Evolutionary conservation across 1,139 yeast genomes (phyloP), one percentile per base, ranked within the genome.

Genomic region (Suhomyces chickasaworum): DNA sequence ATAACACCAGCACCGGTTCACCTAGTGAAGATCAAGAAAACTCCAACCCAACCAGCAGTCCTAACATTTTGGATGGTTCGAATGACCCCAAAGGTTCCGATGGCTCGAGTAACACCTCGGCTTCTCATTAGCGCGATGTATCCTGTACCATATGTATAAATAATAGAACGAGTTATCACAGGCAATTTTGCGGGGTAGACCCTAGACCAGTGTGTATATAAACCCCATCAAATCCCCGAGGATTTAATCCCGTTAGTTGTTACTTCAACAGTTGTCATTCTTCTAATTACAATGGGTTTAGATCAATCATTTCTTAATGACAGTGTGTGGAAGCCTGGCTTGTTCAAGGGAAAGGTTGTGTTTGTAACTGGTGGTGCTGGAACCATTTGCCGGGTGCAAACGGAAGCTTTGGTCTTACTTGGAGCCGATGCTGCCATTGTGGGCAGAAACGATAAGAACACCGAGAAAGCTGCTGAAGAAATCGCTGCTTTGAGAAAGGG

Each of bases 321-420:
- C 21, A 57, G 71, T 9, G 54, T 58, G 22, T 74, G 77, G 78
- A 84, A 83, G 54, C 77, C 83, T 1, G 84, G 80, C 53, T 55
- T 89, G 32, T 89, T 89, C 68, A 72, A 80, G 47, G 95, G 89
- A 18, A 90, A 89, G 64, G 96, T 89, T 13, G 63, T 54, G 20
- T 61, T 63, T 46, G 65, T 61, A 46, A 61, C 66, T 3, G 66
- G 66, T 7, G 66, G 66, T 10, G 66, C 66, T 12, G 65, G 66
- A 13, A 54, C 65, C 41, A 60, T 63, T 41, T 63, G 66, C 45
- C 50, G 60, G 36, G 65, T 59, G 7, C 66, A 63, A 39, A 58
- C 64, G 21, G 66, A 63, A 43, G 66, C 66, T 2, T 30, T 61
- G 57, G 59, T 63, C 20, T 58, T 62, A 25, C 56, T 61, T 17